phyloP scores from a whole-genome alignment of 305 asterid genomes.

The Solanum hybrid region DNA sequence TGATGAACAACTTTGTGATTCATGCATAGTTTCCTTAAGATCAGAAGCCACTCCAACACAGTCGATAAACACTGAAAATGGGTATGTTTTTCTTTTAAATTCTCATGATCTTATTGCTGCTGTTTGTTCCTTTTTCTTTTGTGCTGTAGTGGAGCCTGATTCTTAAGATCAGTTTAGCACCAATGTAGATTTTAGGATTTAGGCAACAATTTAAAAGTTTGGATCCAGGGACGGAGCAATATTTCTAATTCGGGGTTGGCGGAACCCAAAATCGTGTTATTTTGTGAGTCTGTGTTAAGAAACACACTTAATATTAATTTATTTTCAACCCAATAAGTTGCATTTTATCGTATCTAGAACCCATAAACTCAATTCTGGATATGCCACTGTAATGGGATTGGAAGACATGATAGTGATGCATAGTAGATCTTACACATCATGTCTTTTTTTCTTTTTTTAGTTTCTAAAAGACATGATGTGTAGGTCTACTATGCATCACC shows the following conservation, averaged over 20 bases:
- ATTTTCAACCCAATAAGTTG: neutral
- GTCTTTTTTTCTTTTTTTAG: neutral
- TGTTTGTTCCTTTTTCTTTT: neutral
- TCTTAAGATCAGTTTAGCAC: neutral
- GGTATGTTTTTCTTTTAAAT: constrained; percentile 2
- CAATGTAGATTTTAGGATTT: neutral
- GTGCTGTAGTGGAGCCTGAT: neutral
- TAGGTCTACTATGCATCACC: neutral
- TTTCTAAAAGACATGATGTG: neutral
- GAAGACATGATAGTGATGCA: neutral
- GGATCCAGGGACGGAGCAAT: neutral
- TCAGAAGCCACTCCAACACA: constrained; percentile 34
- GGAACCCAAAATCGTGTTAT: neutral
- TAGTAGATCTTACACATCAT: neutral
- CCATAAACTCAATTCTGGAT: neutral
- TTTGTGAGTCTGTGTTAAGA: neutral
- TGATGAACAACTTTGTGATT: constrained; percentile 77
- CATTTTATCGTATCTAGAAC: neutral
- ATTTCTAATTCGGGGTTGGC: neutral
- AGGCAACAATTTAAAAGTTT: neutral
- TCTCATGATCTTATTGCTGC: neutral
- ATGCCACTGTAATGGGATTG: neutral
- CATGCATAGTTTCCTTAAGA: constrained; percentile 54
- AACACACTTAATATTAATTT: neutral
- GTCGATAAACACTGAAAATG: constrained; percentile 3